Evolutionary conservation across 83 land plant species (phyloP).

Genomic region (Thuja plicata): DNA sequence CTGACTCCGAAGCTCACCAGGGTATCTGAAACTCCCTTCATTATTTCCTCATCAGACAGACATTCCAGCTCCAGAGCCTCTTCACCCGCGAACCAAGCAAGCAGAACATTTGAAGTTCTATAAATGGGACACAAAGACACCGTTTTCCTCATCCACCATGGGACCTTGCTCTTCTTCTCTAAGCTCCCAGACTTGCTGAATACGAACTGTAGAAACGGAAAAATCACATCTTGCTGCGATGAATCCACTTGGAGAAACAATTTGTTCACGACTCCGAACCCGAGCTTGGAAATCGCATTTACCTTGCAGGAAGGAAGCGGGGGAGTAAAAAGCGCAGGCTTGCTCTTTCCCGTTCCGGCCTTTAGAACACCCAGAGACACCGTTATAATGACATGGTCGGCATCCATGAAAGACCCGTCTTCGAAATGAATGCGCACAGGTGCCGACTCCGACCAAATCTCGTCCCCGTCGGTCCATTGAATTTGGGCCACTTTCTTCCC

Average conservation of each 20-base stretch:
- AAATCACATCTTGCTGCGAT: background rate
- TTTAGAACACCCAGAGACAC: constrained; percentile 87
- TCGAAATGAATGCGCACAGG: constrained; percentile 67
- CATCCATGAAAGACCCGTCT: constrained; percentile 51
- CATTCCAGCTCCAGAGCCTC: constrained; percentile 75
- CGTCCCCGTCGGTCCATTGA: constrained; percentile 38
- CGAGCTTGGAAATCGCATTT: constrained; percentile 68
- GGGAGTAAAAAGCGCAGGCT: constrained; percentile 48
- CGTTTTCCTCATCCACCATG: constrained; percentile 79
- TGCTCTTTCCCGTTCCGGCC: constrained; percentile 32
- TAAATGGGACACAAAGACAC: constrained; percentile 71
- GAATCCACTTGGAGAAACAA: constrained; percentile 50
- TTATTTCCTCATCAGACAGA: constrained; percentile 60
- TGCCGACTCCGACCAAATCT: background rate
- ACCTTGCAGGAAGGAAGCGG: constrained; percentile 62
- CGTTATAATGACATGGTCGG: constrained; percentile 90
- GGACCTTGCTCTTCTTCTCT: constrained; percentile 29
- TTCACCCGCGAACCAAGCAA: constrained; percentile 77
- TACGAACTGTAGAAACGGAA: constrained; percentile 44
- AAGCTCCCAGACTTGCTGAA: constrained; percentile 22
- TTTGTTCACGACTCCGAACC: constrained; percentile 87
- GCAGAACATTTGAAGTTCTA: constrained; percentile 50
- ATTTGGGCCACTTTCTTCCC: constrained; percentile 52
- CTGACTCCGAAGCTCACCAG: constrained; percentile 35
- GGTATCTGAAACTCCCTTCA: constrained; percentile 59